Conservation (phyloP, 768 basidiomycete species). For the Serendipita sp. region DNA sequence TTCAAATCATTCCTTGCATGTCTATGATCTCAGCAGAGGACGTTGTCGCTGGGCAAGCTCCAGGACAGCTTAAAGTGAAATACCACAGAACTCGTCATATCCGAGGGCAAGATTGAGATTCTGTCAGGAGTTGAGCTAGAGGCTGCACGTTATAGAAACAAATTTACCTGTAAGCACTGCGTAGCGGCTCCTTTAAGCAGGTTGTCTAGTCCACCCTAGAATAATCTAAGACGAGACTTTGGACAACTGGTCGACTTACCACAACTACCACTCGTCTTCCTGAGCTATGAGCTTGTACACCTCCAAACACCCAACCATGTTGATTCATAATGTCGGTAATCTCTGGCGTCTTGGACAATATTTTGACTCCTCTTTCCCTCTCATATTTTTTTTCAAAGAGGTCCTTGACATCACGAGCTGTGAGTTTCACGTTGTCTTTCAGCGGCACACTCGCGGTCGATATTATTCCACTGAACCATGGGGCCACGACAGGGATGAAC, state of each 20-base stretch:
- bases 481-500: constrained; percentile 74
- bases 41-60: too few relatives aligned
- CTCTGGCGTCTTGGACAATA: constrained; percentile 49
- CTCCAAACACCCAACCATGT: constrained; percentile 85
- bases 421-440: constrained; percentile 26
- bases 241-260: constrained; percentile 28
- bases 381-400: constrained; percentile 67
- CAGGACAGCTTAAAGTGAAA: constrained; percentile 24
- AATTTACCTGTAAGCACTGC: constrained; percentile 81
- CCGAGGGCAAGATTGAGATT: constrained; percentile 85
- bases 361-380: constrained; percentile 53
- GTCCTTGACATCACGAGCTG: constrained; percentile 52
- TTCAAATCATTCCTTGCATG: too few relatives aligned
- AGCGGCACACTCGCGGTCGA: constrained; percentile 76
- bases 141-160: constrained; percentile 5
- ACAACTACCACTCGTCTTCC: constrained; percentile 90
- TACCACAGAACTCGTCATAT: constrained; percentile 70
- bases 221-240: neutral
- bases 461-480: constrained; percentile 96
- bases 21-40: too few relatives aligned
- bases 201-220: constrained; percentile 85
- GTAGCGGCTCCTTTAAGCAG: constrained; percentile 95
- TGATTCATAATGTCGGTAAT: constrained; percentile 59
- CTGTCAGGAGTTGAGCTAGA: constrained; percentile 21
- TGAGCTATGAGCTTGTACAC: constrained; percentile 80